A percentile compares a stretch with the other conserved stretches of the same genome.
Evolutionary conservation across 148 eudicot species (phyloP).

Genomic region (Selenicereus undatus): DNA sequence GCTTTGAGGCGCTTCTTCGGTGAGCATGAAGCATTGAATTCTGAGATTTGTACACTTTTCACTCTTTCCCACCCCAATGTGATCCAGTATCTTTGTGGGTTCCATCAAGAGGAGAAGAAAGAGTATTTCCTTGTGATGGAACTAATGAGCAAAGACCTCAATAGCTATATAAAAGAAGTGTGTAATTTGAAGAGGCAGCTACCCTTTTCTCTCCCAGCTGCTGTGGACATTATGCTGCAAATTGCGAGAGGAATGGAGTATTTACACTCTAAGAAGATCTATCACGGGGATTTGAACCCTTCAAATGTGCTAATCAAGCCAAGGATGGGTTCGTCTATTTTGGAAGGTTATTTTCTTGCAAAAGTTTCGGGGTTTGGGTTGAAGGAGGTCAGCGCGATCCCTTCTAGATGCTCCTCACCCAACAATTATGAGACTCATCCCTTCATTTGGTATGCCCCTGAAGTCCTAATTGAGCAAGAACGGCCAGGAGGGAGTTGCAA

Average conservation of each 20-base stretch:
- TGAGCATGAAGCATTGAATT: constrained; percentile 30
- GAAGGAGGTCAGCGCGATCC: constrained; percentile 29
- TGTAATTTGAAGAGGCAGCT: constrained; percentile 42
- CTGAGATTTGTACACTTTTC: constrained; percentile 34
- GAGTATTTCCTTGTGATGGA: constrained; percentile 62
- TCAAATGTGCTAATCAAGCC: constrained; percentile 49
- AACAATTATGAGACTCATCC: constrained; percentile 27
- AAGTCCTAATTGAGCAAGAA: constrained; percentile 60
- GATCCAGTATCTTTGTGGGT: constrained; percentile 46
- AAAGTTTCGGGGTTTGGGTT: constrained; percentile 56
- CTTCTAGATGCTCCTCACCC: constrained; percentile 24
- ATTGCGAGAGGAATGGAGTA: constrained; percentile 75
- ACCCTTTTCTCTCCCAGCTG: constrained; percentile 51
- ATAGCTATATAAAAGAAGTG: constrained; percentile 42
- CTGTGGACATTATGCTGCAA: constrained; percentile 68
- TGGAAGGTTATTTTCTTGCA: constrained; percentile 41
- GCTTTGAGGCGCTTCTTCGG: constrained; percentile 43
- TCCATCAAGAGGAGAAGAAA: constrained; percentile 52
- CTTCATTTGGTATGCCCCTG: constrained; percentile 64
- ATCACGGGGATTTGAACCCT: constrained; percentile 61
- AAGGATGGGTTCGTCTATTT: constrained; percentile 31
- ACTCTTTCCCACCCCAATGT: constrained; percentile 65
- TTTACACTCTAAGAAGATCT: constrained; percentile 48
- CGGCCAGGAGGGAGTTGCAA: constrained; percentile 31
- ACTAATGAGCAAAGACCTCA: constrained; percentile 49